Evolutionary conservation across 176 grass and related monocot genomes (phyloP).

Genomic region (Zea mays): DNA sequence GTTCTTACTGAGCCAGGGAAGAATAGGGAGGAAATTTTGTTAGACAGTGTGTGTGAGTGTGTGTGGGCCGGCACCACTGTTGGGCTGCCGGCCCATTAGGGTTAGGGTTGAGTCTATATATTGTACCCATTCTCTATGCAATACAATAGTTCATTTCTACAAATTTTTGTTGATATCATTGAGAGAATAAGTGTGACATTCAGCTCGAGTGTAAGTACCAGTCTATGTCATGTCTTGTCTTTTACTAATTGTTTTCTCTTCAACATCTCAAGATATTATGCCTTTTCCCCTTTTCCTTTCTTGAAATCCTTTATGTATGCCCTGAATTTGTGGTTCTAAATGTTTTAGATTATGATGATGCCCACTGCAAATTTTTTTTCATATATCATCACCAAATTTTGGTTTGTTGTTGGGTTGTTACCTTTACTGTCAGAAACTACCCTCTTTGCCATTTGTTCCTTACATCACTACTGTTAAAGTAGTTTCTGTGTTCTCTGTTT

Average conservation of each 20-base stretch:
- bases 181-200: constrained; percentile 99
- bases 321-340: not conserved
- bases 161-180: constrained; percentile 99
- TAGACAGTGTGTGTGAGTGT: too few species aligned
- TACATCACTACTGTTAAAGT: not conserved
- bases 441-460: constrained; percentile 13
- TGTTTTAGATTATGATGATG: not conserved
- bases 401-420: not conserved
- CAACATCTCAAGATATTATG: not conserved
- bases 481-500: not conserved
- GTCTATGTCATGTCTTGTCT: not conserved
- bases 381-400: not conserved
- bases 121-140: too few species aligned
- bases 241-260: not conserved
- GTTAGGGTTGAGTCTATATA: too few species aligned
- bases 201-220: constrained; percentile 85
- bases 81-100: too few species aligned
- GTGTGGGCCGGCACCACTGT: too few species aligned
- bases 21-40: constrained; percentile 98
- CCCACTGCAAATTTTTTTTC: constrained; percentile 4
- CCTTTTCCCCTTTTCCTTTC: not conserved
- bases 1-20: constrained; percentile 85
- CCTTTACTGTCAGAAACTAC: not conserved
- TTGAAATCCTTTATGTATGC: not conserved
- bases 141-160: too few species aligned